Percentiles rank a stretch among this genome's conserved stretches.
These are phyloP conservation scores for Takakia lepidozioides DNA, from an alignment of 225 moss, liverwort and hornwort species.

Conservation along the genomic window DNA sequence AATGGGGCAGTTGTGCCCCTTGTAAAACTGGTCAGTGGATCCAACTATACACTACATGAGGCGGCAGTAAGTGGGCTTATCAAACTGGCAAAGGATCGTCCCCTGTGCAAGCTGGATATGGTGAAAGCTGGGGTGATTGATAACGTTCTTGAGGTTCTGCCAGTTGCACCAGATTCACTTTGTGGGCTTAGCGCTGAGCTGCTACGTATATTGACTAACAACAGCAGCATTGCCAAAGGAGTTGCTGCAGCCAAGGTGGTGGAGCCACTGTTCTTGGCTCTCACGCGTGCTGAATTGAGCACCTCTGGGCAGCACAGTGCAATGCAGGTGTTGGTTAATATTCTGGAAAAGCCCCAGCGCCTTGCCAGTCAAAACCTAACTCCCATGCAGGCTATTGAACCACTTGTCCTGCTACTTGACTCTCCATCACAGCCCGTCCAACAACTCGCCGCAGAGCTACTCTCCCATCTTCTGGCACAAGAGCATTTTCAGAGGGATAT, in stretches of 20 bases:
- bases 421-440: conserved; percentile 96
- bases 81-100: conserved; percentile 94
- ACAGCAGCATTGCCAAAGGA: conserved; percentile 96
- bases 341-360: conserved; percentile 93
- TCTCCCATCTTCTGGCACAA: conserved; percentile 74
- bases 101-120: conserved; percentile 96
- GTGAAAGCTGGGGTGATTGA: conserved; percentile 97
- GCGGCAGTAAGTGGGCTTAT: conserved; percentile 93
- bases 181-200: conserved; percentile 82
- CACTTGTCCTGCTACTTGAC: conserved; percentile 75
- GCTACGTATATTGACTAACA: conserved; percentile 90
- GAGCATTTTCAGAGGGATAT: conserved; percentile 90
- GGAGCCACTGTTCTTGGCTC: conserved; percentile 74
- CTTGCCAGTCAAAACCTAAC: conserved; percentile 68
- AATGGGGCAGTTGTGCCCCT: conserved; percentile 97
- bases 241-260: conserved; percentile 84
- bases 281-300: conserved; percentile 72
- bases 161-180: conserved; percentile 84
- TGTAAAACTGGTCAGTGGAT: conserved; percentile 74
- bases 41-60: conserved; percentile 69
- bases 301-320: conserved; percentile 93
- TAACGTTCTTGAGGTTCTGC: conserved; percentile 75
- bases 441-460: conserved; percentile 90
- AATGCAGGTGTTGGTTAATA: conserved; percentile 96
- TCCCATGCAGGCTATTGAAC: conserved; percentile 87